A percentile compares a stretch with the other conserved stretches of the same genome.
Evolutionary conservation across 1,284 basidiomycete species (phyloP).

Genomic region (Athelia psychrophila): DNA sequence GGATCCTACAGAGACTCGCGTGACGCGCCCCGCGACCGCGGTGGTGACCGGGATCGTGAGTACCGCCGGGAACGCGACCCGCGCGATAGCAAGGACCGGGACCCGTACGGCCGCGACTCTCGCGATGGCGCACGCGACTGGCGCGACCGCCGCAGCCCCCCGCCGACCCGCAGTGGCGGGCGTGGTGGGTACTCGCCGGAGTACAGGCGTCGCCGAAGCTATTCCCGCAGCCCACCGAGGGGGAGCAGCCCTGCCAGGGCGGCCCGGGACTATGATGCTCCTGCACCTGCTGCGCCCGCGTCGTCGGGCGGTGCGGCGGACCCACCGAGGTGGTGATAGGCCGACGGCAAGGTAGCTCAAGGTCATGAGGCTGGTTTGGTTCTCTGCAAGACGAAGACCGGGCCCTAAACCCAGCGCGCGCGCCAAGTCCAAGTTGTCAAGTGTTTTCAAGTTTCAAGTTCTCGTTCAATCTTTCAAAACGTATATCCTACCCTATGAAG

Average conservation of each 20-base stretch:
- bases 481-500: background rate
- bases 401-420: no score
- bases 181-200: slow-evolving; percentile 69
- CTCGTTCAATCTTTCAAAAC: background rate
- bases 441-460: background rate
- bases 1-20: slow-evolving; percentile 42
- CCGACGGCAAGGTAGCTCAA: background rate
- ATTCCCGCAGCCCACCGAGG: slow-evolving; percentile 74
- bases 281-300: slow-evolving; percentile 19
- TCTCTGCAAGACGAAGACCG: no score
- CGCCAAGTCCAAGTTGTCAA: no score
- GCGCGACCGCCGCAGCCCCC: slow-evolving; percentile 65
- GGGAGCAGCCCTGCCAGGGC: slow-evolving; percentile 62
- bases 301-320: slow-evolving; percentile 22
- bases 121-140: slow-evolving; percentile 42
- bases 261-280: slow-evolving; percentile 47
- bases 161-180: slow-evolving; percentile 33
- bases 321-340: slow-evolving; percentile 45
- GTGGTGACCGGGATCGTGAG: slow-evolving; percentile 43
- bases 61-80: slow-evolving; percentile 42
- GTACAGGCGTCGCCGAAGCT: slow-evolving; percentile 69
- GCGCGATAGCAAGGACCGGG: slow-evolving; percentile 53
- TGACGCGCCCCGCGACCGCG: slow-evolving; percentile 44
- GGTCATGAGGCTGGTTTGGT: no score
- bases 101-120: slow-evolving; percentile 52